Evolutionary conservation across 163 green algal genomes (phyloP).

Genomic region (Smithsoniella earleae): DNA sequence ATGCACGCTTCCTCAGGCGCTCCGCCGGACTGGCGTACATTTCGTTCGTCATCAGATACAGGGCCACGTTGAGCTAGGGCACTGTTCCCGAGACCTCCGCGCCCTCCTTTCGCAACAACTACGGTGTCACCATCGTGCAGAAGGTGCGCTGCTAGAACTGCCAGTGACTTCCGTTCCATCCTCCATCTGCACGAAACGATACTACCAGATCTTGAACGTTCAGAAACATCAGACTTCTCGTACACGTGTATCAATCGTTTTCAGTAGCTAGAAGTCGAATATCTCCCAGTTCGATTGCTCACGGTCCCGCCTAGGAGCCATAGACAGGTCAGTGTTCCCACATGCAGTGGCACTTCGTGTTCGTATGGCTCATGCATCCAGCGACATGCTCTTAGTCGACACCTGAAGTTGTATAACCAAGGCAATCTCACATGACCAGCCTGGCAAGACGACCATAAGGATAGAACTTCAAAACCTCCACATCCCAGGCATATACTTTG

Average conservation of each 20-base stretch:
- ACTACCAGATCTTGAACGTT: neutral
- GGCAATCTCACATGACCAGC: too few species aligned
- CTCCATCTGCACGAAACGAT: neutral
- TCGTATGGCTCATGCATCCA: too few species aligned
- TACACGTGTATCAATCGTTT: too few species aligned
- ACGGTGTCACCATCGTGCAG: slow-evolving; percentile 3
- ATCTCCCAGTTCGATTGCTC: neutral
- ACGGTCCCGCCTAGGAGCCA: neutral
- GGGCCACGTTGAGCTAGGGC: neutral
- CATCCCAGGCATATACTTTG: too few species aligned
- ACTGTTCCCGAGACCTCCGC: slow-evolving; percentile 7
- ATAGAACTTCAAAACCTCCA: too few species aligned
- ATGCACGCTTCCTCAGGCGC: slow-evolving; percentile 40
- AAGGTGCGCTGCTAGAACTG: neutral
- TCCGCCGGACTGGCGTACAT: neutral
- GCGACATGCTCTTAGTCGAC: too few species aligned
- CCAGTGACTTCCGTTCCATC: neutral
- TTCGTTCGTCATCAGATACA: neutral
- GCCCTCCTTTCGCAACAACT: neutral
- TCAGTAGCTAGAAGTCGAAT: neutral
- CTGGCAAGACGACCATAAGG: too few species aligned
- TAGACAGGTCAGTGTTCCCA: neutral
- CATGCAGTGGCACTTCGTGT: neutral
- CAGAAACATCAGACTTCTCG: too few species aligned
- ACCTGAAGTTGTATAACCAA: too few species aligned